These are phyloP conservation scores for Eucalyptus coolabah DNA, from an alignment of 345 rosid genomes.

Conservation along the genomic window DNA sequence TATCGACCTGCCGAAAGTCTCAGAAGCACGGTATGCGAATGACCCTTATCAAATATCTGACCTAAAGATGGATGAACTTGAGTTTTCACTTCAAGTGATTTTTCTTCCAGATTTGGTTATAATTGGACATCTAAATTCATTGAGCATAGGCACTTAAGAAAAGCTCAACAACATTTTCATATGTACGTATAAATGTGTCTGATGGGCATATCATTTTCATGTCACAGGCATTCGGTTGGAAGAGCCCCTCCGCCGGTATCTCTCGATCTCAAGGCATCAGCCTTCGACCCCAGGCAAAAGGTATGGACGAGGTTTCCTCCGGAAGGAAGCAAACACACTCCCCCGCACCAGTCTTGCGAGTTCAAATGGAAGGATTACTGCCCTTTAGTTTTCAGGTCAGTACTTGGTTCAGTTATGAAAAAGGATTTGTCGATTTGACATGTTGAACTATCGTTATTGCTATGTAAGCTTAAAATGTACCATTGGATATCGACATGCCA, in stretches of 20 bases:
- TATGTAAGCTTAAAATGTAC: neutral
- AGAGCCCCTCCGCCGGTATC: slow-evolving; percentile 63
- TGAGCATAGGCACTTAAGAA: neutral
- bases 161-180: neutral
- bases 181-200: neutral
- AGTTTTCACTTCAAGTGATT: neutral
- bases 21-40: neutral
- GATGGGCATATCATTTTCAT: neutral
- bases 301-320: slow-evolving; percentile 91
- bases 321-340: slow-evolving; percentile 85
- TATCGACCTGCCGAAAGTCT: neutral
- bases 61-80: neutral
- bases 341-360: slow-evolving; percentile 80
- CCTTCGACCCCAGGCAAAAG: slow-evolving; percentile 89
- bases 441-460: neutral
- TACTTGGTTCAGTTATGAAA: neutral
- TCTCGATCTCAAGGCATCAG: slow-evolving; percentile 79
- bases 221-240: slow-evolving; percentile 67
- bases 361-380: slow-evolving; percentile 98
- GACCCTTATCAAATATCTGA: neutral
- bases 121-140: neutral
- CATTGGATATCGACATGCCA: neutral
- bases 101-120: neutral
- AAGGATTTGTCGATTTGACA: neutral
- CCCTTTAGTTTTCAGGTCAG: slow-evolving; percentile 91